Conservation (phyloP, 495 filamentous ascomycete species). For the Aspergillus affinis region DNA sequence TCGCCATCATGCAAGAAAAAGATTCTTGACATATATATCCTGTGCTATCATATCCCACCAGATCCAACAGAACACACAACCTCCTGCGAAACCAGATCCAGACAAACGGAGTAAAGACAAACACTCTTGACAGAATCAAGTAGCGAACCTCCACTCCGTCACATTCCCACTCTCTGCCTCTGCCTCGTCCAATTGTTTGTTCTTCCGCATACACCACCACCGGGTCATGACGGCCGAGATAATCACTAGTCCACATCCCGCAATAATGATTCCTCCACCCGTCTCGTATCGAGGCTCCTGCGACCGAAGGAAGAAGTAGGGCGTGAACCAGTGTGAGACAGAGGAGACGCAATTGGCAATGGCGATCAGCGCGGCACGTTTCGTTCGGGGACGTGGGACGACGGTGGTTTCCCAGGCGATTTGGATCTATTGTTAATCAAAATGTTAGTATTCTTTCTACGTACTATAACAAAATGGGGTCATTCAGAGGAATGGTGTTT, state of each 20-base stretch:
- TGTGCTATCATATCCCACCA: too few species aligned
- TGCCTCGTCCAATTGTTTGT: slow-evolving; percentile 11
- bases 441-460: not conserved
- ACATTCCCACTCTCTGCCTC: slow-evolving; percentile 9
- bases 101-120: not conserved
- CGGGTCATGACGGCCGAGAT: slow-evolving; percentile 8
- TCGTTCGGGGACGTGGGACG: slow-evolving; percentile 13
- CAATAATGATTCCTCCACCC: slow-evolving; percentile 14
- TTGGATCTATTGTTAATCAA: slow-evolving; percentile 11
- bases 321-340: slow-evolving; percentile 16
- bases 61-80: not conserved
- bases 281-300: slow-evolving; percentile 16
- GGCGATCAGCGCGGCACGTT: slow-evolving; percentile 15
- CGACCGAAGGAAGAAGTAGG: slow-evolving; percentile 14
- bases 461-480: not conserved
- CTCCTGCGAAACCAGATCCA: not conserved
- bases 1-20: too few species aligned
- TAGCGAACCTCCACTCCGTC: slow-evolving; percentile 13
- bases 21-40: too few species aligned
- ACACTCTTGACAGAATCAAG: not conserved
- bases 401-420: slow-evolving; percentile 17
- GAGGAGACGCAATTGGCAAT: slow-evolving; percentile 17
- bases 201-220: slow-evolving; percentile 14
- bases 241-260: slow-evolving; percentile 9
- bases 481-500: not conserved